Evolutionary conservation across 2,329 filamentous ascomycete species (phyloP), one percentile per base, ranked within the genome.

Genomic region (Sclerotinia minor): DNA sequence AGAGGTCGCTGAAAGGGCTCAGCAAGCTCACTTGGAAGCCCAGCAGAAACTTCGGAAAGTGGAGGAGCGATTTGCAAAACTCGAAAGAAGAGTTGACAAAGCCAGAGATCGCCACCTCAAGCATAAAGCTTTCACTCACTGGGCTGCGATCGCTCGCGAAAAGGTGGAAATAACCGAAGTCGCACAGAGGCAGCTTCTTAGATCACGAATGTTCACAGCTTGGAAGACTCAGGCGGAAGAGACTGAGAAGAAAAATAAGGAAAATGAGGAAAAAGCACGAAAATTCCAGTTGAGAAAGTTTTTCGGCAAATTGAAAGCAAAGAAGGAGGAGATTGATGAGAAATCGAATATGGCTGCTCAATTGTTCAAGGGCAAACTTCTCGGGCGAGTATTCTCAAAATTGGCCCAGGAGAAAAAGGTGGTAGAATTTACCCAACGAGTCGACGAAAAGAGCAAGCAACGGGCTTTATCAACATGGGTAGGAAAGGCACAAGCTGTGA

Each of bases 121-220:
- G 68, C 85, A 83, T 4, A 89, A 87, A 76, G 84, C 85, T 2
- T 87, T 92, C 67, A 84, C 82, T 1, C 87, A 90, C 71, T 96
- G 92, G 92, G 84, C 85, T 15, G 83, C 85, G 66, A 81, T 84
- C 63, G 84, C 90, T 15, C 83, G 83, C 7, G 87, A 91, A 19
- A 86, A 92, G 74, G 81, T 87, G 21, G 83, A 87, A 70, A 84
- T 86, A 52, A 92, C 90, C 5, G 86, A 85, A 5, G 82, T 87
- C 53, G 92, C 91, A 26, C 84, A 90, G 70, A 83, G 87, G 70
- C 90, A 92, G 75, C 87, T 94, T 69, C 79, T 95, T 65, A 83
- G 89, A 67, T 86, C 85, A 17, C 85, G 86, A 67, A 89, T 88
- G 69, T 92, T 92, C 77, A 85, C 85, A 68, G 86, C 86, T 9